Base-by-base conservation (phyloP, 495 filamentous ascomycete species). In the Neurospora sp. region DNA sequence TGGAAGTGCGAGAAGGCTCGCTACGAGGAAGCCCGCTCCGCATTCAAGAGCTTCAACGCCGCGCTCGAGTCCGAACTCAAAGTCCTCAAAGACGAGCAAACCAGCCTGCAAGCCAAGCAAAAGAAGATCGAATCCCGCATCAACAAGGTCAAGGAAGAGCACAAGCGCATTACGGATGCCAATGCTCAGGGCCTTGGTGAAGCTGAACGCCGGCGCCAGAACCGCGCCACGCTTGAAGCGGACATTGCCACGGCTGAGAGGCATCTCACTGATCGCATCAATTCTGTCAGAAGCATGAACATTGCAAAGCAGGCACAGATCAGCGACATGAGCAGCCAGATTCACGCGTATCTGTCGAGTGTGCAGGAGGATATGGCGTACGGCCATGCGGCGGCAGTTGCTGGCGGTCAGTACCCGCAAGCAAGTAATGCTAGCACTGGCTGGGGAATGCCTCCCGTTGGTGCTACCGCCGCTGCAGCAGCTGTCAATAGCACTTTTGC, bases 41-140 rank as follows among this genome's bases (percentile, higher is more conserved):
- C 88, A 8, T 84, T 93, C 68, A 83, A 88, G 70, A 84, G 85
- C 68, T 87, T 88, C 77, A 93, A 91, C 75, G 81, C 85, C 53
- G 84, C 87, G 40, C 86, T 89, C 35, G 89, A 92, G 72, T 88
- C 88, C 71, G 86, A 93, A 71, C 81, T 91, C 71, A 86, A 88
- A 71, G 77, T 85, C 2, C 80, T 93, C 65, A 88, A 92, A 71
- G 86, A 88, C 35, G 94, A 97, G 71, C 82, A 91, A 72, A 82
- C 82, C 18, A 84, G 87, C 71, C 83, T 89, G n/a, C 83, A 92
- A 73, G 90, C 91, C 71, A 93, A 94, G 81, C 88, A 88, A 40
- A 94, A 96, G 80, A 90, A 92, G 77, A 89, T 96, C 12, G 89
- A 89, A 70, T 83, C 88, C 41, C 92, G 94, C 68, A 89, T 91